Percentiles rank a stretch among this genome's conserved stretches.
These are phyloP conservation scores for Tolypocladium tundrense DNA, from an alignment of 2,329 filamentous ascomycete genomes.

Conservation along the genomic window DNA sequence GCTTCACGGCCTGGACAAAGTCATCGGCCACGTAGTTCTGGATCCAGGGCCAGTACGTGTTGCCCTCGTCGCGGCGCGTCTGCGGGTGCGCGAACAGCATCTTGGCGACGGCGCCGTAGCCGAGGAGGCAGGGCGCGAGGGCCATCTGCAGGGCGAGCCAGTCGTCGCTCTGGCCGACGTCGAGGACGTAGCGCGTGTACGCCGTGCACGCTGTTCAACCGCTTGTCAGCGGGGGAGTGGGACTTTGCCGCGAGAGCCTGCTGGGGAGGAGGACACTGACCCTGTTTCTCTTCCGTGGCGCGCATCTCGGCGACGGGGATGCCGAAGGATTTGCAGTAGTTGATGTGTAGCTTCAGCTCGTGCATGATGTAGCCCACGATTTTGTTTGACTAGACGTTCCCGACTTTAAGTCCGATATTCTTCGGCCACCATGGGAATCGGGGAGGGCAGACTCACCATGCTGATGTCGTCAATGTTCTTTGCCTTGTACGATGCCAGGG, in stretches of 20 bases:
- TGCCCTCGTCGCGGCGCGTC: conserved; percentile 49
- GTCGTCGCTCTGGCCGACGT: conserved; percentile 79
- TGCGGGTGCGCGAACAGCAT: conserved; percentile 54
- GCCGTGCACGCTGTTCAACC: conserved; percentile 55
- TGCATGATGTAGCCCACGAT: conserved; percentile 68
- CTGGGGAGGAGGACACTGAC: conserved; percentile 25
- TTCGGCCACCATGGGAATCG: background rate
- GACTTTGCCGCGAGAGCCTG: no score
- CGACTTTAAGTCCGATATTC: background rate
- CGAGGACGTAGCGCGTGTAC: conserved; percentile 78
- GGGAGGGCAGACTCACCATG: conserved; percentile 38
- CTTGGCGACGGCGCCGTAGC: conserved; percentile 71
- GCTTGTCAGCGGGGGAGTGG: background rate
- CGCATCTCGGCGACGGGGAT: conserved; percentile 65
- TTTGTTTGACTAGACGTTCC: conserved; percentile 21
- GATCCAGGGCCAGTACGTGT: conserved; percentile 84
- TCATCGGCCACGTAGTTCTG: conserved; percentile 77
- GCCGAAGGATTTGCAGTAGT: conserved; percentile 75
- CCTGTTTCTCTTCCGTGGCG: conserved; percentile 61
- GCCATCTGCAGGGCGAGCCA: conserved; percentile 80
- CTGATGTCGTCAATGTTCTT: conserved; percentile 63
- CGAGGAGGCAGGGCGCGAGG: conserved; percentile 79
- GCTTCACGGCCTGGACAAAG: conserved; percentile 61
- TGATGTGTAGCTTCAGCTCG: conserved; percentile 72
- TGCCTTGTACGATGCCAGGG: conserved; percentile 76